These are phyloP conservation scores for Alopecurus myosuroides DNA, from an alignment of 176 grass and related monocot genomes.

Conservation along the genomic window DNA sequence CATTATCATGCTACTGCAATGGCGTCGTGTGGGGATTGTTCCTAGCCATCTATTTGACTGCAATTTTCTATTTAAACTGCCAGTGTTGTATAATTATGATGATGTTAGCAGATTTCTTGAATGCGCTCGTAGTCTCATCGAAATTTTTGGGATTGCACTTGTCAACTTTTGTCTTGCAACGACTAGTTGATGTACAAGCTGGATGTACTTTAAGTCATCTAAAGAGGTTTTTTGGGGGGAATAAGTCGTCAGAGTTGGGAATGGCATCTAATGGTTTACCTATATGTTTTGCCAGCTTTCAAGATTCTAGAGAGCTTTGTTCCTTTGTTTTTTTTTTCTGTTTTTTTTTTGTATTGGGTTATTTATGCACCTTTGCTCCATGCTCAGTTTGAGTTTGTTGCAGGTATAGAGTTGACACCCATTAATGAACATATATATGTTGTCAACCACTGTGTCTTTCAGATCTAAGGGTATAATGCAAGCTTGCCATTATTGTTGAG, in stretches of 20 bases:
- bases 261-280: background rate
- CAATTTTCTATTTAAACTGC: background rate
- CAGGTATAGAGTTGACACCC: background rate
- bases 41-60: background rate
- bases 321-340: too few species aligned
- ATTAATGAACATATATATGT: background rate
- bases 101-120: background rate
- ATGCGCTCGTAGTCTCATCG: background rate
- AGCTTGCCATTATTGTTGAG: background rate
- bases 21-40: background rate
- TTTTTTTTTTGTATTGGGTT: background rate
- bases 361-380: background rate
- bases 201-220: background rate
- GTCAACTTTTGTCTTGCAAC: background rate
- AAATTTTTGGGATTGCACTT: background rate
- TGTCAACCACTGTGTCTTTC: too few species aligned
- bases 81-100: constrained; percentile 1
- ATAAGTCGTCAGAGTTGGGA: background rate
- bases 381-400: background rate
- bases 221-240: background rate
- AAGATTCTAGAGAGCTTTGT: background rate
- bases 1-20: background rate
- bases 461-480: background rate
- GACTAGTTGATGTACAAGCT: background rate
- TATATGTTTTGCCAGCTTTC: background rate